Conservation (phyloP, 306 rosid species). For the Coriaria nepalensis region DNA sequence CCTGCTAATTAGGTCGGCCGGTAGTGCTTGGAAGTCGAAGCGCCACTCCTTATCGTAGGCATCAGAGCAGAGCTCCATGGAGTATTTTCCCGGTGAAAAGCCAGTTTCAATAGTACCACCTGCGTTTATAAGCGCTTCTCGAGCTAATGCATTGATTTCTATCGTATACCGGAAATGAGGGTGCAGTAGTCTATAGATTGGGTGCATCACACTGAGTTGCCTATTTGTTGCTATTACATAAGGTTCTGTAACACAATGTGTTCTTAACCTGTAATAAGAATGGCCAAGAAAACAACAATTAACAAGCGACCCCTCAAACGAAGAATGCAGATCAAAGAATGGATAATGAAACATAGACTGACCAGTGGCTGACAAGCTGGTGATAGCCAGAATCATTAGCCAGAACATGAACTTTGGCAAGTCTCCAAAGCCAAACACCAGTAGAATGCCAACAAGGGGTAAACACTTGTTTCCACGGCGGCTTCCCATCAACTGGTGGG, state of each 20-base stretch:
- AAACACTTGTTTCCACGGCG: conserved; percentile 53
- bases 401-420: conserved; percentile 75
- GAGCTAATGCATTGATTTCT: conserved; percentile 85
- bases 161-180: conserved; percentile 89
- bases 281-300: too few species aligned
- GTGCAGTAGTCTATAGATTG: conserved; percentile 54
- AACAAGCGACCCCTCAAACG: too few species aligned
- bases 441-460: conserved; percentile 52
- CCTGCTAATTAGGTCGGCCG: conserved; percentile 64
- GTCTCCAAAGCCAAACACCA: conserved; percentile 72
- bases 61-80: conserved; percentile 36
- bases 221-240: conserved; percentile 70
- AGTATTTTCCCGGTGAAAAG: conserved; percentile 42
- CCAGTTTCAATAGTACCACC: conserved; percentile 42
- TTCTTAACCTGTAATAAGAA: conserved; percentile 44
- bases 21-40: conserved; percentile 52
- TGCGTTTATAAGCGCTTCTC: conserved; percentile 43
- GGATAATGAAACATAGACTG: neutral
- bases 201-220: conserved; percentile 76
- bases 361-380: conserved; percentile 87
- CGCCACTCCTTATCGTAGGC: conserved; percentile 60
- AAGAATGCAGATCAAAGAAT: neutral
- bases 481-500: conserved; percentile 51
- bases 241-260: conserved; percentile 70
- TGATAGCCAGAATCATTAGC: conserved; percentile 79